phyloP scores from a whole-genome alignment of 257 asterid genomes.

The Jacaranda mimosifolia region DNA sequence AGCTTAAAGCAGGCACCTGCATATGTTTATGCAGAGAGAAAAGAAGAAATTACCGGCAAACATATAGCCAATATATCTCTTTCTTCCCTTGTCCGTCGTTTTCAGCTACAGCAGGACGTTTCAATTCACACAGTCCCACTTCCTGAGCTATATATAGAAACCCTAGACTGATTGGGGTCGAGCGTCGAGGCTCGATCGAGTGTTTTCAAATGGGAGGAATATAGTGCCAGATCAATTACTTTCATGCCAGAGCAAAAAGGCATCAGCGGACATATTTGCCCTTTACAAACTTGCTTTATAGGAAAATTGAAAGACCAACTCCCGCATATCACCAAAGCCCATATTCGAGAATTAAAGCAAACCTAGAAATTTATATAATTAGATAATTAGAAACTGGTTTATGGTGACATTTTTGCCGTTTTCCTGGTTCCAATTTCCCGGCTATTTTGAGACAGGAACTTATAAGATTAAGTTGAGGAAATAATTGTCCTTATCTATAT shows the following conservation, averaged over 20 bases:
- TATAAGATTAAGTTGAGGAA: too few relatives aligned
- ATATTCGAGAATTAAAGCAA: background rate
- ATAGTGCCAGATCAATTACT: background rate
- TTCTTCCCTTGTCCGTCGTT: background rate
- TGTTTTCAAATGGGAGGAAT: background rate
- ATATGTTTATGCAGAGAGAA: background rate
- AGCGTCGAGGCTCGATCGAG: background rate
- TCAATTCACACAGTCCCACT: background rate
- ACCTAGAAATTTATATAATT: background rate
- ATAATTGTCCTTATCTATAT: too few relatives aligned
- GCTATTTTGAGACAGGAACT: too few relatives aligned
- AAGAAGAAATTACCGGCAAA: background rate
- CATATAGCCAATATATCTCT: background rate
- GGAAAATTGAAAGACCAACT: too few relatives aligned
- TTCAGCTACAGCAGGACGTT: background rate
- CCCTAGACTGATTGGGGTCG: slow-evolving; percentile 1
- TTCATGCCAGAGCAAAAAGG: background rate
- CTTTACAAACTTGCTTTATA: background rate
- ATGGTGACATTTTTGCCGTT: too few relatives aligned
- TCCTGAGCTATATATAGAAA: background rate
- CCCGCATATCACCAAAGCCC: too few relatives aligned
- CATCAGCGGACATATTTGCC: slow-evolving; percentile 5
- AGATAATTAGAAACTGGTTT: background rate
- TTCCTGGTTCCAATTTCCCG: too few relatives aligned
- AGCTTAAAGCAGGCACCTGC: background rate